Evolutionary conservation across 306 rosid species (phyloP).

Genomic region (Acacia crassicarpa): DNA sequence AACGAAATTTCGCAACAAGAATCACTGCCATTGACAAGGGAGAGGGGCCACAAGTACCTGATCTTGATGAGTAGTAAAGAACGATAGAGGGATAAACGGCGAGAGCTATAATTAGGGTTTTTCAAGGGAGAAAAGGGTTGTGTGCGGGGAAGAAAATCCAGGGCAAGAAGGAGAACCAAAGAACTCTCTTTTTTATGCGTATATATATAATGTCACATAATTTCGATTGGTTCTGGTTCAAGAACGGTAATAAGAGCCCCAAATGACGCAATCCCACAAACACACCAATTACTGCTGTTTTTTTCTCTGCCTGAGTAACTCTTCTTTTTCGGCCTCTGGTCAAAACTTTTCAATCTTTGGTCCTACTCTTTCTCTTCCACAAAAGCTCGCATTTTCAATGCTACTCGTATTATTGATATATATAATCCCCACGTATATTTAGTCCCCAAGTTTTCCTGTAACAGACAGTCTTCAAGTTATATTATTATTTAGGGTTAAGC

Average conservation of each 20-base stretch:
- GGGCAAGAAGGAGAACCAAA: constrained; percentile 39
- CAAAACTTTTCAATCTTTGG: background rate
- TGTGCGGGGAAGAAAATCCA: constrained; percentile 43
- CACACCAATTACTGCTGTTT: constrained; percentile 27
- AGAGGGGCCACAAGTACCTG: constrained; percentile 54
- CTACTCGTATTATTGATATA: background rate
- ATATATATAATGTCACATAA: constrained; percentile 12
- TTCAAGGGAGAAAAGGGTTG: constrained; percentile 35
- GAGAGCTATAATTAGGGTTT: constrained; percentile 76
- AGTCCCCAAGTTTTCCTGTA: too few relatives aligned
- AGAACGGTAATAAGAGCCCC: constrained; percentile 40
- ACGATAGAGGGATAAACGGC: constrained; percentile 34
- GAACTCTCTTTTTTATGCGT: constrained; percentile 25
- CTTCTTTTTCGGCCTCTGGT: background rate
- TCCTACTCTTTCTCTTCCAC: background rate
- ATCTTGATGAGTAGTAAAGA: constrained; percentile 34
- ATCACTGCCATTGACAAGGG: constrained; percentile 16
- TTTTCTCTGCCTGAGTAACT: constrained; percentile 17
- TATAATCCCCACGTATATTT: too few relatives aligned
- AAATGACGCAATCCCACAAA: constrained; percentile 38
- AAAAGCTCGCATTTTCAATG: background rate
- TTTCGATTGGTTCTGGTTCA: constrained; percentile 46
- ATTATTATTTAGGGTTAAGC: too few relatives aligned
- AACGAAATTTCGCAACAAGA: constrained; percentile 3
- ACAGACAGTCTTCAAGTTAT: too few relatives aligned